Base-by-base conservation (phyloP, 108 stramenopile genomes). In the Schizochytrium sp. region DNA sequence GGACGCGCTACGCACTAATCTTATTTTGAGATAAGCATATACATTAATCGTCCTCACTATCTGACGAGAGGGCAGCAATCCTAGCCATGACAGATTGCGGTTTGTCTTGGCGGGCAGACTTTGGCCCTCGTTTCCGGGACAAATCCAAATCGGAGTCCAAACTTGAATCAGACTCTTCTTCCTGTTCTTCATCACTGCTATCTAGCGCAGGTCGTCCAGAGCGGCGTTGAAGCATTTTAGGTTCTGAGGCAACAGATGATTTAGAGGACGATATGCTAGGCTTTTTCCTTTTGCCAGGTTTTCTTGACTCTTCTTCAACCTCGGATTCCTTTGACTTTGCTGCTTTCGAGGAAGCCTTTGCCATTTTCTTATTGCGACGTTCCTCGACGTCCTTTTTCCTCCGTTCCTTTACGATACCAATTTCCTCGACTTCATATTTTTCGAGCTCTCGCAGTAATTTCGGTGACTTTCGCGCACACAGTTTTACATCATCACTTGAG, bases 401-500 rank as follows among this genome's bases (percentile, higher is more conserved):
- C 5, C 28, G 8, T 13, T 69, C 3, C 64, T 69, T 3, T 38
- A 38, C 1, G 64, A 69, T 1, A 7, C 64, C 64, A 44, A 69
- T 12, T 44, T 69, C 64, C 28, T 69, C 12, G 10, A 44, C 28
- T 15, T 69, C 64, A 44, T 69, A 69, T 44, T 69, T 69, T 69
- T 69, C 64, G 15, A 69, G 64, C 64, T 38, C 64, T 15, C 28
- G 12, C 42, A 69, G 64, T 44, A 69, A 0, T 8, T 38, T 44
- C 1, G 64, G 64, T 44, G 64, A 69, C 15, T 69, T 69, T 38
- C 64, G 64, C 3, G 64, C 64, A 44, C 64, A 69, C 3, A 69
- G 64, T 44, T 69, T 69, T 38, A 69, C 64, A 15, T 69, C 64
- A 38, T 69, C 64, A 44, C 64, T 69, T 7, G 64, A 69, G 15